Evolutionary conservation across 257 asterid species (phyloP).

Genomic region (Nicotiana otophora): DNA sequence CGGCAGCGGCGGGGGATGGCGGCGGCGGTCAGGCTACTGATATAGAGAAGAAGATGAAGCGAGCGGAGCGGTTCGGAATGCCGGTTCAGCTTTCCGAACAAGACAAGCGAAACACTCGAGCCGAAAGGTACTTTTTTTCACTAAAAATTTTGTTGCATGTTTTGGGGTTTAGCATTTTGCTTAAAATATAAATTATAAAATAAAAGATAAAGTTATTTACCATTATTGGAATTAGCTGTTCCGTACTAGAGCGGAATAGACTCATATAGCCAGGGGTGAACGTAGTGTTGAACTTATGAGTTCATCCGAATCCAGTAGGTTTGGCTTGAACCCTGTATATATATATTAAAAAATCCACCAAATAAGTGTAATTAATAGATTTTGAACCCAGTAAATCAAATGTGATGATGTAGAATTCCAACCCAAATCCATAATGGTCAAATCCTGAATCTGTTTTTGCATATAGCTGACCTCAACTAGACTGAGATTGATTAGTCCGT

Average conservation of each 20-base stretch:
- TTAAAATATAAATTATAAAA: background rate
- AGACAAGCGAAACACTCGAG: constrained; percentile 85
- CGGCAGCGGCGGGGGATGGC: constrained; percentile 15
- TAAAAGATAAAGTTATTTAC: background rate
- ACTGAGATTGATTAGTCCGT: background rate
- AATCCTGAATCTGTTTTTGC: no score
- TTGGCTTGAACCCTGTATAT: no score
- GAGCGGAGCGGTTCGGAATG: constrained; percentile 88
- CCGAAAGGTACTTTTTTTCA: constrained; percentile 55
- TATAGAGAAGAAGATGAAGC: constrained; percentile 77
- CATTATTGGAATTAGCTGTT: background rate
- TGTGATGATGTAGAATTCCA: no score
- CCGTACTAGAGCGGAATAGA: background rate
- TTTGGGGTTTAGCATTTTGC: background rate
- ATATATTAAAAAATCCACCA: no score
- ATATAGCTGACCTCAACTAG: background rate
- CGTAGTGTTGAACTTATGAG: no score
- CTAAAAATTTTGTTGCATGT: background rate
- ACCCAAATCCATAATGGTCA: no score
- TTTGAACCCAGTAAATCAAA: no score
- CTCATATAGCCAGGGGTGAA: no score
- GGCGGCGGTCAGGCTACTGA: constrained; percentile 33
- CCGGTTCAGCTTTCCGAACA: constrained; percentile 72
- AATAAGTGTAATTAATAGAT: no score
- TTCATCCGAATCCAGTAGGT: no score